Conservation (phyloP, 2,329 filamentous ascomycete species). For the Ophiostoma populinum region DNA sequence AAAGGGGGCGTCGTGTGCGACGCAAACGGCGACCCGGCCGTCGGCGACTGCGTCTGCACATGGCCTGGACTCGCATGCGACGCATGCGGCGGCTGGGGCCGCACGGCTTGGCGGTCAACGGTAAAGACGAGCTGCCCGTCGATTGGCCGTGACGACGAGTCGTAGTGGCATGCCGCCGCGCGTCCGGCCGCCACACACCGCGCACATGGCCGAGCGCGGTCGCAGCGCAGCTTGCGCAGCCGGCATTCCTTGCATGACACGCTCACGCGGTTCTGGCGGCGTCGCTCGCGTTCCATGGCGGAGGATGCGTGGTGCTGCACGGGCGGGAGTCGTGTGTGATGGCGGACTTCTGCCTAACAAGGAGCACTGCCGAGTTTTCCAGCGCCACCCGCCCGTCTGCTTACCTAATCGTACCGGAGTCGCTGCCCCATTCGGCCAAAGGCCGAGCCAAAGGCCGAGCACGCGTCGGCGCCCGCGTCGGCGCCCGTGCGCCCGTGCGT, state of each 20-base stretch:
- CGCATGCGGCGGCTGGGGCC: neutral
- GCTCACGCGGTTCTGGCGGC: neutral
- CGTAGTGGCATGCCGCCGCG: neutral
- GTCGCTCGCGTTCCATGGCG: neutral
- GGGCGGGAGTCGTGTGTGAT: neutral
- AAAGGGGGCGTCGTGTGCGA: too few relatives aligned
- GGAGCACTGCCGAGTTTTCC: neutral
- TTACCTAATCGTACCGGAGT: neutral
- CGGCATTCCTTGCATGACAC: conserved; percentile 2
- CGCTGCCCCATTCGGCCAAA: neutral
- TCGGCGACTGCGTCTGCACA: too few relatives aligned
- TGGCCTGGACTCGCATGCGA: too few relatives aligned
- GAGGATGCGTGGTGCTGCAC: too few relatives aligned
- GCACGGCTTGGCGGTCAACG: neutral
- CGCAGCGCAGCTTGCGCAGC: neutral
- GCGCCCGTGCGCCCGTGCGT: too few relatives aligned
- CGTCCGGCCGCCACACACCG: neutral
- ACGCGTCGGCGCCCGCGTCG: neutral
- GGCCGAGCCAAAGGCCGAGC: neutral
- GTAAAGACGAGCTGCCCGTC: conserved; percentile 1
- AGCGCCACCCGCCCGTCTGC: neutral
- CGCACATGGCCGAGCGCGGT: neutral
- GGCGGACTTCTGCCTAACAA: neutral
- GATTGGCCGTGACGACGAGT: neutral
- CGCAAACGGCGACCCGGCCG: too few relatives aligned